Base-by-base conservation (phyloP, 768 basidiomycete genomes). In the Cystobasidium ongulense region DNA sequence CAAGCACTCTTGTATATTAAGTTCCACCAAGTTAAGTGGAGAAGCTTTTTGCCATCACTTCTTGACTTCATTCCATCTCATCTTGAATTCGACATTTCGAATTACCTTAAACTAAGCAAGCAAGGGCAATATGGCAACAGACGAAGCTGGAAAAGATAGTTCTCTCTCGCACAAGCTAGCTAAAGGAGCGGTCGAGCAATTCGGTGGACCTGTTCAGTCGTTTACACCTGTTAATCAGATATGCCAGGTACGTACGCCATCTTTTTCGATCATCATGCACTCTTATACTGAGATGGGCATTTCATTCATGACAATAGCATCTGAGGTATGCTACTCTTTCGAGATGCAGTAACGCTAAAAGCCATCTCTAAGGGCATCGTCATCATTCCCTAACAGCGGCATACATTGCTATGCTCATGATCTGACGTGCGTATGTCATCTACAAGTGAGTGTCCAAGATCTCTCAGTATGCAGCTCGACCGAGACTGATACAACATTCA, bases 341-440 rank as follows among this genome's bases (percentile, higher is more conserved):
- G n/a, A 46, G 43, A 46, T 46, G 43, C 43, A 13, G n/a, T 46
- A 46, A 46, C 43, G n/a, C n/a, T n/a, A n/a, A n/a, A n/a, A n/a
- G n/a, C n/a, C n/a, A n/a, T n/a, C n/a, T n/a, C n/a, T n/a, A n/a
- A n/a, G n/a, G n/a, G n/a, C n/a, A n/a, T n/a, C n/a, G n/a, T 46
- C 13, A 59, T 11, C n/a, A 13, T 59, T 27, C 29, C 13, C 57
- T 11, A n/a, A 27, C 11, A 67, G 65, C 27, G 68, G 52, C 31
- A 54, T 71, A 8, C 68, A 71, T 33, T 71, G 68, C 68, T 71
- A 71, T 39, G 68, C 68, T n/a, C 52, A 71, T 25, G 68, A 71
- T 27, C 66, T 53, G 8, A 50, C 39, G 66, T 68, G 15, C 4
- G 66, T 68, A 21, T 17, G 13, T n/a, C 7, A 7, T 31, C 10